A percentile compares a stretch with the other conserved stretches of the same genome.
phyloP scores from a whole-genome alignment of 441 rosid genomes.

The Pelargonium citronellum region DNA sequence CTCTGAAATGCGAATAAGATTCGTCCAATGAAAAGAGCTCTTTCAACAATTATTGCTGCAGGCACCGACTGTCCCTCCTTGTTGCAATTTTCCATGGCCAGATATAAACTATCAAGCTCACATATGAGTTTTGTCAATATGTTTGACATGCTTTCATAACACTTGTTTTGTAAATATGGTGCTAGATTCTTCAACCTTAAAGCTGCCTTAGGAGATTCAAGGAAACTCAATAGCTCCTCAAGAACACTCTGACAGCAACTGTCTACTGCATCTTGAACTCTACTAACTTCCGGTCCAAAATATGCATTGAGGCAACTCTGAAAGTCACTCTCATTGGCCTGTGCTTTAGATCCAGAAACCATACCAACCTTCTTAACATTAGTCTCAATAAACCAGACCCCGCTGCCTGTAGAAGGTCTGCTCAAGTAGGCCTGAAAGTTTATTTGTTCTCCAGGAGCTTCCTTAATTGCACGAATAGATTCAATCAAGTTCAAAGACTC shows the following conservation, averaged over 20 bases:
- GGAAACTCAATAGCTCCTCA: constrained; percentile 78
- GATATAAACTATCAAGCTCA: constrained; percentile 56
- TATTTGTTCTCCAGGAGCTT: constrained; percentile 40
- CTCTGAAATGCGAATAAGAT: constrained; percentile 78
- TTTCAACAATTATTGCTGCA: constrained; percentile 66
- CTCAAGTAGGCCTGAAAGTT: constrained; percentile 76
- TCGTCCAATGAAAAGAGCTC: constrained; percentile 87
- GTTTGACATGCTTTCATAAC: constrained; percentile 66
- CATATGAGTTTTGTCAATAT: constrained; percentile 55
- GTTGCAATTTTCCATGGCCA: constrained; percentile 41
- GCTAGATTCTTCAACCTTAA: constrained; percentile 72
- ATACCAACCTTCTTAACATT: constrained; percentile 47
- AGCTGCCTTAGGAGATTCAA: constrained; percentile 91
- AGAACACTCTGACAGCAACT: constrained; percentile 59
- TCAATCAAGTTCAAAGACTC: constrained; percentile 49
- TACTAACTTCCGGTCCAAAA: constrained; percentile 85
- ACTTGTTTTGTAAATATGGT: constrained; percentile 70
- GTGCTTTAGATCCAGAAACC: constrained; percentile 38
- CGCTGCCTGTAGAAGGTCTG: constrained; percentile 82
- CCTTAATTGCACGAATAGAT: constrained; percentile 41
- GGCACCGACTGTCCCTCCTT: constrained; percentile 36
- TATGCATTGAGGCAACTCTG: constrained; percentile 74
- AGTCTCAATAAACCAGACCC: constrained; percentile 92
- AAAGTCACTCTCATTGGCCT: constrained; percentile 61
- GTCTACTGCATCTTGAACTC: constrained; percentile 80